These are phyloP conservation scores for Fusarium tricinctum DNA, from an alignment of 2,329 filamentous ascomycete species.

Conservation along the genomic window DNA sequence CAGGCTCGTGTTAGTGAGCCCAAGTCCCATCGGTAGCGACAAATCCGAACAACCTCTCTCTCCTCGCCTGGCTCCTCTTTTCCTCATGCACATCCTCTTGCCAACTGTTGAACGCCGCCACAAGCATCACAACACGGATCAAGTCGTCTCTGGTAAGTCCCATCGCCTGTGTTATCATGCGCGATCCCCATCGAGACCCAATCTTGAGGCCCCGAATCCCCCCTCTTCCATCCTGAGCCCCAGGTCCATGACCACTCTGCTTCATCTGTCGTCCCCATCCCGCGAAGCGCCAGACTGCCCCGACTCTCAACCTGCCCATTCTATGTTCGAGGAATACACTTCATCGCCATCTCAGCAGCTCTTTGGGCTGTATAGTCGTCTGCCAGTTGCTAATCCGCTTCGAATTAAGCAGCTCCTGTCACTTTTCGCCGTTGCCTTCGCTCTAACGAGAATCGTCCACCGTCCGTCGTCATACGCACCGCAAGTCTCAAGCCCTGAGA, in stretches of 20 bases:
- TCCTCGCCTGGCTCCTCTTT: conserved; percentile 58
- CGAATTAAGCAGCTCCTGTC: conserved; percentile 23
- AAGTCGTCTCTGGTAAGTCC: conserved; percentile 57
- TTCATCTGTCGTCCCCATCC: conserved; percentile 49
- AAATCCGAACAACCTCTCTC: conserved; percentile 58
- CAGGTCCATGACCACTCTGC: conserved; percentile 41
- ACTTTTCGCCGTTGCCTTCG: conserved; percentile 28
- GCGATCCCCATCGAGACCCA: conserved; percentile 54
- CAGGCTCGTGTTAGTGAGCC: conserved; percentile 48
- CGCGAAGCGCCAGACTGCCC: conserved; percentile 43
- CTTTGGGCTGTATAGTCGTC: conserved; percentile 8
- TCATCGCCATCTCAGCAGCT: conserved; percentile 29
- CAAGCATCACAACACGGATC: conserved; percentile 53
- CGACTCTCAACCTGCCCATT: conserved; percentile 33
- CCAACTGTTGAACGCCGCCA: conserved; percentile 53
- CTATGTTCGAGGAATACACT: conserved; percentile 22
- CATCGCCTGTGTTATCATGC: conserved; percentile 52
- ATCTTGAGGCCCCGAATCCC: conserved; percentile 46
- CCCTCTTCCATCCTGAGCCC: conserved; percentile 45
- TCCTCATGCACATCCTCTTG: conserved; percentile 60
- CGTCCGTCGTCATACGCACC: conserved; percentile 50
- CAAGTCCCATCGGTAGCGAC: conserved; percentile 51
- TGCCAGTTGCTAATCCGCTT: conserved; percentile 45
- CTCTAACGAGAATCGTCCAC: conserved; percentile 41
- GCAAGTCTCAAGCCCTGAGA: conserved; percentile 51